Percentiles rank a stretch among this genome's conserved stretches.
These are phyloP conservation scores for Aureobasidium pullulans DNA, from an alignment of 2,329 filamentous ascomycete genomes.

Conservation along the genomic window DNA sequence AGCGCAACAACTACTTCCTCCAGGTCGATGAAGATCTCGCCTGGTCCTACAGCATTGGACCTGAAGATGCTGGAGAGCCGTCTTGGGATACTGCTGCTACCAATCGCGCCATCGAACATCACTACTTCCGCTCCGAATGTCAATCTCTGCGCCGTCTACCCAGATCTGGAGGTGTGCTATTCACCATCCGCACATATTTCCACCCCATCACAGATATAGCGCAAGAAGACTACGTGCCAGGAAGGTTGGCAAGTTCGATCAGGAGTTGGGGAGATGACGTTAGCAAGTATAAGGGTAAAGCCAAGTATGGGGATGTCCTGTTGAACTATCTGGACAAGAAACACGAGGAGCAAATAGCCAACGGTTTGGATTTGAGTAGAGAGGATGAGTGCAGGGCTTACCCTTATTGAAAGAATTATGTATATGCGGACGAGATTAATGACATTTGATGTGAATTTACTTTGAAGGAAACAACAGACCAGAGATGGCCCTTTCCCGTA, in stretches of 20 bases:
- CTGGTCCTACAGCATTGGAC: constrained; percentile 70
- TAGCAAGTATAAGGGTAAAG: constrained; percentile 67
- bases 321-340: constrained; percentile 68
- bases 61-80: constrained; percentile 55
- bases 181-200: constrained; percentile 77
- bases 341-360: constrained; percentile 65
- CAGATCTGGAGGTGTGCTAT: constrained; percentile 47
- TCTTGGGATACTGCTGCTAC: constrained; percentile 73
- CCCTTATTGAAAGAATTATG: constrained; percentile 41
- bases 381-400: constrained; percentile 56
- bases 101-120: constrained; percentile 62
- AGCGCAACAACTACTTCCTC: constrained; percentile 79
- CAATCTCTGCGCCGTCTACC: constrained; percentile 53
- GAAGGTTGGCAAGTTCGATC: constrained; percentile 67
- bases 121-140: constrained; percentile 70
- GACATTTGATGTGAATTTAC: too few species aligned
- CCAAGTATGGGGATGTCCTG: constrained; percentile 64
- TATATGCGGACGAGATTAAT: too few species aligned
- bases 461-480: too few species aligned
- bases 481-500: too few species aligned
- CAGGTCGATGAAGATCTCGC: constrained; percentile 72
- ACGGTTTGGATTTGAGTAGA: constrained; percentile 54
- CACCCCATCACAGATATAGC: constrained; percentile 61
- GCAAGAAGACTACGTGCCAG: constrained; percentile 68
- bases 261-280: constrained; percentile 78